A percentile compares a stretch with the other conserved stretches of the same genome.
These are phyloP conservation scores for Cytospora chrysosperma DNA, from an alignment of 2,329 filamentous ascomycete species.

Conservation along the genomic window DNA sequence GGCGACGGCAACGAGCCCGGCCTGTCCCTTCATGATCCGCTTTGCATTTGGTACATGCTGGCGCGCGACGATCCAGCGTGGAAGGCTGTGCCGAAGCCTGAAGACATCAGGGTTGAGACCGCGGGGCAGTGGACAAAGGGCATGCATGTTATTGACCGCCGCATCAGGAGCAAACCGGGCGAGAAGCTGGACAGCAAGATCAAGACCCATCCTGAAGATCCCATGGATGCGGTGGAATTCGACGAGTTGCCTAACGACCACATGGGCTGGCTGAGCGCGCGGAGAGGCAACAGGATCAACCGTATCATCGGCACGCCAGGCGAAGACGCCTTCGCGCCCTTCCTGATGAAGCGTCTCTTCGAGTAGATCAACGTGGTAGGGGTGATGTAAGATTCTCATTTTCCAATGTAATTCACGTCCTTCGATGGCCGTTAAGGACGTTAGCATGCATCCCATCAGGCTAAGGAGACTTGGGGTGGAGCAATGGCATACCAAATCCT, in stretches of 20 bases:
- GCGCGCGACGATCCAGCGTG: slow-evolving; percentile 58
- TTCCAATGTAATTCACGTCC: neutral
- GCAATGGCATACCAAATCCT: neutral
- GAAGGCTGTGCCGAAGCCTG: slow-evolving; percentile 56
- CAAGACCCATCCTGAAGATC: slow-evolving; percentile 39
- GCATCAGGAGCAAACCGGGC: slow-evolving; percentile 56
- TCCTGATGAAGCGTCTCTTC: slow-evolving; percentile 67
- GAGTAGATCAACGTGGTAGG: slow-evolving; percentile 33
- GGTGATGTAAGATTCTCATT: neutral
- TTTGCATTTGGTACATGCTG: slow-evolving; percentile 77
- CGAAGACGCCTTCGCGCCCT: slow-evolving; percentile 62
- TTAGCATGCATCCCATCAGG: neutral
- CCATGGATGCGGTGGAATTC: slow-evolving; percentile 46
- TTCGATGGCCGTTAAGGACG: neutral
- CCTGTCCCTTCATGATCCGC: slow-evolving; percentile 72
- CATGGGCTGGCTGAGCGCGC: slow-evolving; percentile 70
- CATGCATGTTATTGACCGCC: slow-evolving; percentile 81
- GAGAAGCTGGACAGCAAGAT: slow-evolving; percentile 34
- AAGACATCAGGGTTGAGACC: slow-evolving; percentile 89
- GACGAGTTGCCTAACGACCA: slow-evolving; percentile 67
- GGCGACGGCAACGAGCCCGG: slow-evolving; percentile 57
- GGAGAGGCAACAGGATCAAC: slow-evolving; percentile 76
- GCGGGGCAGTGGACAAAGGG: slow-evolving; percentile 92
- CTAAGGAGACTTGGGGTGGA: neutral
- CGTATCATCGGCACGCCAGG: slow-evolving; percentile 71